Evolutionary conservation across 805 yeast species (phyloP).

Genomic region (Candida easanensis): DNA sequence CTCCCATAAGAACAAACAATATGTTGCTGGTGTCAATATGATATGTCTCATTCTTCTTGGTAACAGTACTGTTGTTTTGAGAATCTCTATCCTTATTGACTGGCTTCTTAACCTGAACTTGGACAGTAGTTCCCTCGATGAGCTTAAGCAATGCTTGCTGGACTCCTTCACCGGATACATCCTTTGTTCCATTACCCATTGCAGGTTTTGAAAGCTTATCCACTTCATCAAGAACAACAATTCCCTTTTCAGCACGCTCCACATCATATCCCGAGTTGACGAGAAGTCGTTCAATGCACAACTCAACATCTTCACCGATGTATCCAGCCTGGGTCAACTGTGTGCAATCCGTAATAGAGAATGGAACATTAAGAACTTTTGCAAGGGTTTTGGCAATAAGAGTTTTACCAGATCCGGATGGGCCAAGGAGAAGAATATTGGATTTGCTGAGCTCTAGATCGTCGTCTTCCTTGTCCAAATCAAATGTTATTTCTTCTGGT

Average conservation of each 20-base stretch:
- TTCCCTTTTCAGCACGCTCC: conserved; percentile 52
- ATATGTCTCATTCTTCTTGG: conserved; percentile 41
- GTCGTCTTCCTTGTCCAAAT: conserved; percentile 31
- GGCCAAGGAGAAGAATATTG: conserved; percentile 54
- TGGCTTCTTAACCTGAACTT: conserved; percentile 44
- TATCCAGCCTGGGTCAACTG: conserved; percentile 64
- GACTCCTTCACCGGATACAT: conserved; percentile 64
- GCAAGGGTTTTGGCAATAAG: conserved; percentile 55
- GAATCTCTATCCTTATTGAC: conserved; percentile 29
- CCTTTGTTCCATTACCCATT: conserved; percentile 46
- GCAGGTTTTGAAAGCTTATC: conserved; percentile 54
- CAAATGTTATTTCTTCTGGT: conserved; percentile 32
- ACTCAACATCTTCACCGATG: conserved; percentile 62
- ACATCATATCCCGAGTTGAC: conserved; percentile 50
- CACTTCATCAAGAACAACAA: conserved; percentile 57
- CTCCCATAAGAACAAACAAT: conserved; percentile 57
- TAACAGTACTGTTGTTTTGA: conserved; percentile 30
- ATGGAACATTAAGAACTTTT: conserved; percentile 48
- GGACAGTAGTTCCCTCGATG: conserved; percentile 54
- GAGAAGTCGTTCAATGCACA: conserved; percentile 50
- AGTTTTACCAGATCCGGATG: conserved; percentile 64
- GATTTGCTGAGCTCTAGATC: conserved; percentile 52
- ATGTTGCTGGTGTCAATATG: conserved; percentile 55
- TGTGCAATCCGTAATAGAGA: conserved; percentile 60
- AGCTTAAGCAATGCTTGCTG: conserved; percentile 57